These are phyloP conservation scores for Arthrinium puccinioides DNA, from an alignment of 2,329 filamentous ascomycete genomes.

Conservation along the genomic window DNA sequence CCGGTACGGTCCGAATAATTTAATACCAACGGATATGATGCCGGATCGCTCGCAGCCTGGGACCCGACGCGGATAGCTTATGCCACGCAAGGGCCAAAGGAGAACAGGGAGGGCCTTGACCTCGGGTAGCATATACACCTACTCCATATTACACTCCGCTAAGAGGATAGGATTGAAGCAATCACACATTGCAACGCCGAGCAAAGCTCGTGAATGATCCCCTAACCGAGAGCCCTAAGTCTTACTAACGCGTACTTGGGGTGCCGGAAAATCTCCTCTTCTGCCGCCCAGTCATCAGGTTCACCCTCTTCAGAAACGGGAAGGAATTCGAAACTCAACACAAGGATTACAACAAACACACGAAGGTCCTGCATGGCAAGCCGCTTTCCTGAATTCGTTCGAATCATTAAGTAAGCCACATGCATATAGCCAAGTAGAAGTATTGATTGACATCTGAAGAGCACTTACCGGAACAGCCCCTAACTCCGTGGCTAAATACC, in stretches of 20 bases:
- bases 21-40: too few species aligned
- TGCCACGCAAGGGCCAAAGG: too few species aligned
- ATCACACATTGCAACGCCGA: too few species aligned
- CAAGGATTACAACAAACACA: neutral
- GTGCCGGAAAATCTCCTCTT: neutral
- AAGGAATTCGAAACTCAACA: neutral
- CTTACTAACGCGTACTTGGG: neutral
- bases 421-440: neutral
- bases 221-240: neutral
- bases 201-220: neutral
- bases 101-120: too few species aligned
- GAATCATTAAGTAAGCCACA: neutral
- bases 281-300: neutral
- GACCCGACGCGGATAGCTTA: too few species aligned
- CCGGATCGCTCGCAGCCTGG: too few species aligned
- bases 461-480: constrained; percentile 13
- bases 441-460: neutral
- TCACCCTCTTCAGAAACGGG: neutral
- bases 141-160: too few species aligned
- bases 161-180: too few species aligned
- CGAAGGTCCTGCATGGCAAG: neutral
- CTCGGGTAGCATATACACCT: too few species aligned
- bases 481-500: constrained; percentile 9
- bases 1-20: too few species aligned
- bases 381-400: neutral